Evolutionary conservation across 352 stramenopile species (phyloP), one percentile per base, ranked within the genome.

Genomic region (Paralagenidium karlingii): DNA sequence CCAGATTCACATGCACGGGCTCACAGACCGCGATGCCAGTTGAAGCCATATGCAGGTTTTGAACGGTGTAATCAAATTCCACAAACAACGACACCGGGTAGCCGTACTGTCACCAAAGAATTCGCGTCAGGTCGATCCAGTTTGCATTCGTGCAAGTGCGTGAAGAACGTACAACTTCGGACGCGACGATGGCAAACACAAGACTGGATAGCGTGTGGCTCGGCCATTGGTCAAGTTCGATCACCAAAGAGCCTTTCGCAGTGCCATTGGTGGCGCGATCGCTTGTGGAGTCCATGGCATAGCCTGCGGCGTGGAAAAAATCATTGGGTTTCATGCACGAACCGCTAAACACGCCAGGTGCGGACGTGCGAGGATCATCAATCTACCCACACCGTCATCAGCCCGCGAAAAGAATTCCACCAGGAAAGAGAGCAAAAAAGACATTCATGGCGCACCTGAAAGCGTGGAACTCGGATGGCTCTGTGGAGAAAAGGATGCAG

Each of bases 151-250:
- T n/a, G n/a, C n/a, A n/a, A n/a, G n/a, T n/a, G n/a, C n/a, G n/a
- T n/a, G n/a, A n/a, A n/a, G n/a, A n/a, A n/a, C 7, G 26, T 54
- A 70, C 62, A 47, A 75, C 21, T 49, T 78, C 64, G 21, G 64
- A 50, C 0, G 54, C 53, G 12, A 82, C 34, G 32, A 82, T 78
- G 2, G 68, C 42, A 13, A 74, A 55, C 8, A 74, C 40, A 22
- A 66, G 44, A 2, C 60, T 51, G 2, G 60, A 52, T 1, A 82
- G 19, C 30, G 16, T 36, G 19, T 70, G 51, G 0, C 63, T 63
- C 3, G 43, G 41, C 60, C 62, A 80, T 3, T 34, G 47, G 15
- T 61, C 46, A 16, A 68, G 32, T 40, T 82, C 65, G 24, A 80
- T 19, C 4, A 75, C 40, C n/a, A 82, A 40, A 2, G 63, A 53